These are phyloP conservation scores for Geotrichum citri-aurantii DNA, from an alignment of 1,139 yeast species.

Conservation along the genomic window DNA sequence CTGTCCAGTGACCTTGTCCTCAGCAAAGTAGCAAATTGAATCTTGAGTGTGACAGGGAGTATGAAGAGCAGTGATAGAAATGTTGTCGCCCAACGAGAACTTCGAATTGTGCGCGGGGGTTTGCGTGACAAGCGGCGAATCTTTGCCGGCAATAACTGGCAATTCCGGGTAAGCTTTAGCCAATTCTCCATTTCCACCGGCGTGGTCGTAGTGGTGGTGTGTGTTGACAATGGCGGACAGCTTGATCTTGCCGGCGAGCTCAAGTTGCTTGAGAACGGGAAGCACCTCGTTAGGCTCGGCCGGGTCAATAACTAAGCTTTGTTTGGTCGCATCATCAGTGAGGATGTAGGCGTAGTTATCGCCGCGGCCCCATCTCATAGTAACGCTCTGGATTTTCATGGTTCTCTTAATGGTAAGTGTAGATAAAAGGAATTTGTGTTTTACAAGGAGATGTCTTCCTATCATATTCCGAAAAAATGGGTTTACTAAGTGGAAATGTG, in stretches of 20 bases:
- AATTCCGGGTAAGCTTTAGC: conserved; percentile 43
- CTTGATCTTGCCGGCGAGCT: conserved; percentile 36
- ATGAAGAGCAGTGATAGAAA: conserved; percentile 75
- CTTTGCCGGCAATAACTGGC: conserved; percentile 82
- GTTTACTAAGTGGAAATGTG: background rate
- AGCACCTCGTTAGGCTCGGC: conserved; percentile 68
- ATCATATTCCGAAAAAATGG: background rate
- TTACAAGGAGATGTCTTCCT: background rate
- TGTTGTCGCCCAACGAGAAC: conserved; percentile 49
- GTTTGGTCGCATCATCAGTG: conserved; percentile 57
- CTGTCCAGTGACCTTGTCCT: conserved; percentile 56
- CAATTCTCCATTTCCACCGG: conserved; percentile 71
- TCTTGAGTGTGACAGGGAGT: conserved; percentile 99
- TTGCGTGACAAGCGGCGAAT: conserved; percentile 61
- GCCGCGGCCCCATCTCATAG: conserved; percentile 94
- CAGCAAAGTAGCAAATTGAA: conserved; percentile 77
- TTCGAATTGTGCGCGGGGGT: conserved; percentile 56
- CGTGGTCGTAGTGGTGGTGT: conserved; percentile 92
- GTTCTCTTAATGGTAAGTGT: conserved; percentile 33
- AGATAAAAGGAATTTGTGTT: background rate
- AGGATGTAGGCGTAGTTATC: conserved; percentile 84
- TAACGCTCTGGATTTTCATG: conserved; percentile 78
- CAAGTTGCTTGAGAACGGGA: conserved; percentile 39
- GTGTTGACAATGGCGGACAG: conserved; percentile 82
- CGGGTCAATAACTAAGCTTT: conserved; percentile 86